Conservation (phyloP, 345 rosid genomes). For the Turnera subulata region DNA sequence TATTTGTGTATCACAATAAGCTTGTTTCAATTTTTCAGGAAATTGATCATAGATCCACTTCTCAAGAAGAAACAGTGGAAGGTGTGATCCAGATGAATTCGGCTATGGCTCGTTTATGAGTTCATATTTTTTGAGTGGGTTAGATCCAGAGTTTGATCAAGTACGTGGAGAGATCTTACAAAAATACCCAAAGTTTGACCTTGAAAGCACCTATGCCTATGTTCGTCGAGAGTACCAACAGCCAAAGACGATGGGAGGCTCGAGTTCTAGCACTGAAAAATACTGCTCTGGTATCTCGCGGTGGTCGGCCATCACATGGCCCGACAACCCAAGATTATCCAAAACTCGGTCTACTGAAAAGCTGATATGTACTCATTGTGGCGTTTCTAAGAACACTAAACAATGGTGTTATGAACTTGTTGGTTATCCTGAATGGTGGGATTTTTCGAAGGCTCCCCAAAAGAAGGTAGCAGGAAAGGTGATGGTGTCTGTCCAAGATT, state of each 20-base stretch:
- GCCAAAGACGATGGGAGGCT: too few relatives aligned
- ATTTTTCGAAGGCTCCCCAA: too few relatives aligned
- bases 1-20: background rate
- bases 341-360: too few relatives aligned
- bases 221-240: too few relatives aligned
- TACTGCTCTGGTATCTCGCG: accelerated
- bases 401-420: too few relatives aligned
- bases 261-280: too few relatives aligned
- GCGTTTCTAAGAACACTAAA: too few relatives aligned
- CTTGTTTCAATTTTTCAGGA: background rate
- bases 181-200: background rate
- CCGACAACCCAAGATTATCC: too few relatives aligned
- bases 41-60: background rate
- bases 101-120: background rate
- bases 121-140: background rate
- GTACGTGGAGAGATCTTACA: background rate
- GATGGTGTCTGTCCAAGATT: too few relatives aligned
- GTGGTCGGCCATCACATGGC: background rate
- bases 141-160: background rate
- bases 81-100: background rate
- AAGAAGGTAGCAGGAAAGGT: too few relatives aligned
- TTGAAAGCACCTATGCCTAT: background rate
- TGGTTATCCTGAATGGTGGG: too few relatives aligned
- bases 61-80: background rate
- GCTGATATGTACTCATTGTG: too few relatives aligned